These are phyloP conservation scores for Botryobasidium botryosum DNA, from an alignment of 768 basidiomycete genomes.

Conservation along the genomic window DNA sequence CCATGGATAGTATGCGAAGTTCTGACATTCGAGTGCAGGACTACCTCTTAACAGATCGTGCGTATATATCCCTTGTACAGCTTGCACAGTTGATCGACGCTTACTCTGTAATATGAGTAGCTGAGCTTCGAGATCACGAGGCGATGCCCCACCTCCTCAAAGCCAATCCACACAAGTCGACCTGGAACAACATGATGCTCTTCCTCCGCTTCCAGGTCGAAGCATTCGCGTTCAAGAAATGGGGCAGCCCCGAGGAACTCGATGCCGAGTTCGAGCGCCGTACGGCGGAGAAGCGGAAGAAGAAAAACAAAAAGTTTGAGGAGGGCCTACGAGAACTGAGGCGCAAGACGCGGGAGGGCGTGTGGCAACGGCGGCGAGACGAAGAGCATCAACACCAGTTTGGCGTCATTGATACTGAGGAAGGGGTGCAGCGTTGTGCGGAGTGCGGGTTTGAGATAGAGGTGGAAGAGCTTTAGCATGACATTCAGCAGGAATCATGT, in stretches of 20 bases:
- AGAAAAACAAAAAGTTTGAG: slow-evolving; percentile 91
- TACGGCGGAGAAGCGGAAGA: slow-evolving; percentile 65
- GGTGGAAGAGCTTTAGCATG: slow-evolving; percentile 70
- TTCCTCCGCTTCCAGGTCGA: slow-evolving; percentile 89
- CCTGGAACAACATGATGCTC: slow-evolving; percentile 98
- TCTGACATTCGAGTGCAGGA: slow-evolving; percentile 36
- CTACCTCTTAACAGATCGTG: slow-evolving; percentile 86
- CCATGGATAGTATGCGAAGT: neutral
- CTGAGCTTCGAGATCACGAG: slow-evolving; percentile 85
- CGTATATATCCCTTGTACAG: slow-evolving; percentile 17
- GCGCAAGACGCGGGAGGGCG: slow-evolving; percentile 68
- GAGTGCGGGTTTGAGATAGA: slow-evolving; percentile 86
- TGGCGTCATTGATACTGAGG: slow-evolving; percentile 33
- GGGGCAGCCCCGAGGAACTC: slow-evolving; percentile 84
- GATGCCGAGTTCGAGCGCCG: slow-evolving; percentile 77
- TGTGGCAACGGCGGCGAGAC: slow-evolving; percentile 78
- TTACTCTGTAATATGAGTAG: slow-evolving; percentile 24
- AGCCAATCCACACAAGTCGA: slow-evolving; percentile 87
- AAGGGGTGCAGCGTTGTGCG: slow-evolving; percentile 56
- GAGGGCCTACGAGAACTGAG: slow-evolving; percentile 72
- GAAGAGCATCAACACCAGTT: slow-evolving; percentile 80
- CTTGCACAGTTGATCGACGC: neutral
- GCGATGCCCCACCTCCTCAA: slow-evolving; percentile 84
- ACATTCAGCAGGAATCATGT: no score
- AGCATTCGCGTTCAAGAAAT: slow-evolving; percentile 94